These are phyloP conservation scores for Kwoniella pini DNA, from an alignment of 768 basidiomycete genomes.

Conservation along the genomic window DNA sequence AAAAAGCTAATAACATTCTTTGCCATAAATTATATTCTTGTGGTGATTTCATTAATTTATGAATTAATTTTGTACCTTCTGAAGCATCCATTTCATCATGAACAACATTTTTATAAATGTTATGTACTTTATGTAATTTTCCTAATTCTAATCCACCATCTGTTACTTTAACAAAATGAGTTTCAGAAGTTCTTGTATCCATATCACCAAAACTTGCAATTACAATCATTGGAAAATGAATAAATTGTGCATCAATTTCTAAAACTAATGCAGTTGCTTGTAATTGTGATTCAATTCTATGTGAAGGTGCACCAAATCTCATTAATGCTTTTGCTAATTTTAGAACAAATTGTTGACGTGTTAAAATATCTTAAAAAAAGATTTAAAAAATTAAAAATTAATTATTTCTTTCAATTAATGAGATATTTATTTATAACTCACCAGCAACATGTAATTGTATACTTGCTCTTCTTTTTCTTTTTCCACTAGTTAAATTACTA, in stretches of 20 bases:
- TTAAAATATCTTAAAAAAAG: constrained; percentile 58
- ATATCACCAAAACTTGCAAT: constrained; percentile 49
- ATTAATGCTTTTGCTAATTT: constrained; percentile 83
- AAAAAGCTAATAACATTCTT: constrained; percentile 70
- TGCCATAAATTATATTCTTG: constrained; percentile 66
- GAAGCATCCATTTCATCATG: constrained; percentile 50
- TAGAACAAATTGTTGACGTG: constrained; percentile 81
- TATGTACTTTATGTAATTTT: constrained; percentile 46
- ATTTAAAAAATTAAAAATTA: too few relatives aligned
- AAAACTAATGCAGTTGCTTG: constrained; percentile 46
- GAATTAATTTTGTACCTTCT: constrained; percentile 56
- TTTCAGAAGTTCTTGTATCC: constrained; percentile 50
- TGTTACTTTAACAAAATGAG: constrained; percentile 44
- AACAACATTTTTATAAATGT: constrained; percentile 45
- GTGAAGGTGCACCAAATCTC: constrained; percentile 57
- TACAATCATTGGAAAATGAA: constrained; percentile 50
- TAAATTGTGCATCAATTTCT: constrained; percentile 51
- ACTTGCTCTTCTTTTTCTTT: constrained; percentile 26
- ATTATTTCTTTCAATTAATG: too few relatives aligned
- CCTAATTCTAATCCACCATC: constrained; percentile 47
- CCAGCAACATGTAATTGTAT: constrained; percentile 48
- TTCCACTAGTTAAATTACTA: neutral
- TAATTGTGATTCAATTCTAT: constrained; percentile 50
- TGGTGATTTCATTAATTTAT: constrained; percentile 64
- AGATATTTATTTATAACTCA: too few relatives aligned